Base-by-base conservation (phyloP, 805 yeast genomes). In the Teunomyces panamensis region DNA sequence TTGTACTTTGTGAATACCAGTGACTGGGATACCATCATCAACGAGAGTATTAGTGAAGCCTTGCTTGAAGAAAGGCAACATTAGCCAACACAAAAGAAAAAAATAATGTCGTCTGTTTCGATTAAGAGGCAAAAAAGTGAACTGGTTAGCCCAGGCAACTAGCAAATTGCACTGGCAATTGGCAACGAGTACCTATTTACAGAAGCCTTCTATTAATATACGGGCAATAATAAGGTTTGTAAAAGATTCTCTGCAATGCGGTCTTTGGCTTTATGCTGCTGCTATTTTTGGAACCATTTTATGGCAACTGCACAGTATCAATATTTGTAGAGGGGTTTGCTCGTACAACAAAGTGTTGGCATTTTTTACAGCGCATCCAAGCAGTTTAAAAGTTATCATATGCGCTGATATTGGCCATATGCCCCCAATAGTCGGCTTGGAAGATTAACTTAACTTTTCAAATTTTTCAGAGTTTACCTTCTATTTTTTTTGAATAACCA, bases 1-100 rank as follows among this genome's bases (percentile, higher is more conserved):
- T 43, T 67, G 13, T 64, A 68, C 49, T 69, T 68, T 47, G 79
- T 79, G 7, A 39, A 62, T 30, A 56, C 60, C 2, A 71, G 75
- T 52, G 71, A 73, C 55, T 74, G 79, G 79, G 75, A 73, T 44
- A 42, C 49, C 26, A 65, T 74, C 43, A 70, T 74, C 46, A 63
- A 59, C 47, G 71, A 66, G 46, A 67, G 74, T 47, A 65, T 71
- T 36, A 66, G 59, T 47, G 81, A 77, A 35, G 78, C 78, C 50
- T 57, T 74, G 10, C 43, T 59, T 26, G 77, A 73, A 39, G 71
- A 66, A 24, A 68, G 68, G 13, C 13, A 56, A 61, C 14, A 49
- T 59, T 36, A 44, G 35, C 39, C 32, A 32, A 16, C 11, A 7
- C 27, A 10, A 14, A n/a, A 17, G 43, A 27, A 7, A 34, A 34